phyloP scores from a whole-genome alignment of 2,329 filamentous ascomycete species.

The Trichoderma sp. region DNA sequence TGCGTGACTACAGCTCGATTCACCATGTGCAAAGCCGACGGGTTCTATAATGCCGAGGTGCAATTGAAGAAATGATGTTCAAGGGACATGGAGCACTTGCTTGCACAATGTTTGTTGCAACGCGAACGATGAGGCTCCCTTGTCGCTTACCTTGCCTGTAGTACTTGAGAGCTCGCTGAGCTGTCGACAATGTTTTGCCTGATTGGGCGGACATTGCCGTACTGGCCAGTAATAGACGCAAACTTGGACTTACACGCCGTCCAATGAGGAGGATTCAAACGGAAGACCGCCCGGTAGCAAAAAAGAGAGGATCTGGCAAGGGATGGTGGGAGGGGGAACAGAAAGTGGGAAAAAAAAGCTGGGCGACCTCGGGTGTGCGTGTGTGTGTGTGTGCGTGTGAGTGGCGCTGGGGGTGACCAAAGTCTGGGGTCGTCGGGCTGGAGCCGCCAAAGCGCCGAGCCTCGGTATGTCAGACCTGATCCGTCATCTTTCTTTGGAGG shows the following conservation, averaged over 20 bases:
- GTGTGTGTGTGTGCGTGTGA: background rate
- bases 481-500: background rate
- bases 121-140: too few relatives aligned
- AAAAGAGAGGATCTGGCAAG: background rate
- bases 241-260: conserved; percentile 19
- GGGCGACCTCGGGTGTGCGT: conserved; percentile 1
- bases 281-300: background rate
- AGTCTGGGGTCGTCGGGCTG: conserved; percentile 16
- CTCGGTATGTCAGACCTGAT: conserved; percentile 24
- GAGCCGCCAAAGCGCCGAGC: conserved; percentile 14
- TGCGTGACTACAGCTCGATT: background rate
- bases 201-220: background rate
- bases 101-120: too few relatives aligned
- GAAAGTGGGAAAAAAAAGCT: too few relatives aligned
- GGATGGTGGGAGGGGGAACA: background rate
- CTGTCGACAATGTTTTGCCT: background rate
- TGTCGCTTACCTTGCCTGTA: background rate
- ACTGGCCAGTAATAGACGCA: background rate
- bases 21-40: background rate
- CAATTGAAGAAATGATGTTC: background rate
- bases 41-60: background rate
- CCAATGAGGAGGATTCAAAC: conserved; percentile 16
- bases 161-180: background rate
- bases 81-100: background rate
- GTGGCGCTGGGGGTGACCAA: background rate